Evolutionary conservation across 2,329 filamentous ascomycete genomes (phyloP), one percentile per base, ranked within the genome.

Genomic region (Cladosporium austrohemisphaericum): DNA sequence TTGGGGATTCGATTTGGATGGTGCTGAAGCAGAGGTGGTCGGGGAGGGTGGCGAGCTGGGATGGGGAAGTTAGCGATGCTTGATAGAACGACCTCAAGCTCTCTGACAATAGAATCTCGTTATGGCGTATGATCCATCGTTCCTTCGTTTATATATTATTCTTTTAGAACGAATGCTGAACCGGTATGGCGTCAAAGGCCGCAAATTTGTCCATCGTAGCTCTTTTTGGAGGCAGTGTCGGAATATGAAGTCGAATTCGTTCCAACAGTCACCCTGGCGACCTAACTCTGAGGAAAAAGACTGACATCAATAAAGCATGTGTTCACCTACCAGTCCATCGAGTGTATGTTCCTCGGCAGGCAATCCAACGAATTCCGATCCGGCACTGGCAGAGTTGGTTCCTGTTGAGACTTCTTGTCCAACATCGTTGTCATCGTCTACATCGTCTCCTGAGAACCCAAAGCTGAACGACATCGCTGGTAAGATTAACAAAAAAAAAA

Each of bases 11-110:
- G 43, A 89, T 76, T 6, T 72, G 68, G 14, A 90, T 68, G 10
- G 75, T 76, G 58, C 77, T 75, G 67, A 85, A 92, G 14, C 85
- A 83, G 48, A 93, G 77, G 66, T 87, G 87, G 49, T 84, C 86
- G 1, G 88, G 88, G 37, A 92, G 74, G 19, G 69, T 71, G 25
- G 71, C 64, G 26, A 82, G 68, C 79, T 83, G 54, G 6, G 28
- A 13, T n/a, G 13, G n/a, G 31, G 18, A 16, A 28, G 38, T 51
- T 41, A 53, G 54, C 41, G 2, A 18, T 5, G 25, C 11, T 6
- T 26, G 11, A 6, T 26, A 26, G 6, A 6, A 11, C 6, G 11
- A 6, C 25, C 25, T n/a, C n/a, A n/a, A n/a, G n/a, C n/a, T n/a
- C n/a, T n/a, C n/a, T n/a, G n/a, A n/a, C n/a, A n/a, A n/a, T n/a